phyloP scores from a whole-genome alignment of 352 stramenopile species.

The Heterotrichella gracilis region DNA sequence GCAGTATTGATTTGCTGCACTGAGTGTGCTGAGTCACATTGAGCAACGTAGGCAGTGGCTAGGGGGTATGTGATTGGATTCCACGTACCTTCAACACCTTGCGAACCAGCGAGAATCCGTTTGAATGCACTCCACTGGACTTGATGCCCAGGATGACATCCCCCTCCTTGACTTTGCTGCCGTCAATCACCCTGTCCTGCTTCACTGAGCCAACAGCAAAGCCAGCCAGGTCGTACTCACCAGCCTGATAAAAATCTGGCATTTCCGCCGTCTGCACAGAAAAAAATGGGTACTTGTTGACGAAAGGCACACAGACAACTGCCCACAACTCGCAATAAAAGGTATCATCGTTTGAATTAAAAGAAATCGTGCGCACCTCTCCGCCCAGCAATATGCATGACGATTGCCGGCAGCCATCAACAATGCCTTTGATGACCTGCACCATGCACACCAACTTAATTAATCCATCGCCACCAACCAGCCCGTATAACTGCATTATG shows the following conservation, averaged over 20 bases:
- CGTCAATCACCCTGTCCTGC: slow-evolving; percentile 34
- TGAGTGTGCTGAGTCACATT: no score
- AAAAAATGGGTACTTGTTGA: no score
- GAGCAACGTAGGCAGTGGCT: no score
- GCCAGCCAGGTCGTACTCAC: slow-evolving; percentile 89
- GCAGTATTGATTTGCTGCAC: no score
- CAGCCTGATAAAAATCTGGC: slow-evolving; percentile 83
- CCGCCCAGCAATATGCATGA: slow-evolving; percentile 70
- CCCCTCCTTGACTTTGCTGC: slow-evolving; percentile 31
- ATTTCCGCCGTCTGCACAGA: slow-evolving; percentile 95
- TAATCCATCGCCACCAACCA: no score
- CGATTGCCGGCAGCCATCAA: slow-evolving; percentile 69
- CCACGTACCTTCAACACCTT: no score
- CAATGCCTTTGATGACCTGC: slow-evolving; percentile 83
- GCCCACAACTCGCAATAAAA: not conserved
- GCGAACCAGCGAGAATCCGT: slow-evolving; percentile 87
- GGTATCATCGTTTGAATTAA: not conserved
- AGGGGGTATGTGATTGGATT: no score
- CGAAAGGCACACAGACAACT: no score
- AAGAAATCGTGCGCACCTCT: no score
- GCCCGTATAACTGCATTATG: no score
- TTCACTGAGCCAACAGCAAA: slow-evolving; percentile 78
- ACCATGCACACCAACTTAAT: no score
- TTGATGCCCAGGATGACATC: slow-evolving; percentile 67
- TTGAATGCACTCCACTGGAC: slow-evolving; percentile 81